Base-by-base conservation (phyloP, 805 yeast genomes). In the Starmerella bacillaris region DNA sequence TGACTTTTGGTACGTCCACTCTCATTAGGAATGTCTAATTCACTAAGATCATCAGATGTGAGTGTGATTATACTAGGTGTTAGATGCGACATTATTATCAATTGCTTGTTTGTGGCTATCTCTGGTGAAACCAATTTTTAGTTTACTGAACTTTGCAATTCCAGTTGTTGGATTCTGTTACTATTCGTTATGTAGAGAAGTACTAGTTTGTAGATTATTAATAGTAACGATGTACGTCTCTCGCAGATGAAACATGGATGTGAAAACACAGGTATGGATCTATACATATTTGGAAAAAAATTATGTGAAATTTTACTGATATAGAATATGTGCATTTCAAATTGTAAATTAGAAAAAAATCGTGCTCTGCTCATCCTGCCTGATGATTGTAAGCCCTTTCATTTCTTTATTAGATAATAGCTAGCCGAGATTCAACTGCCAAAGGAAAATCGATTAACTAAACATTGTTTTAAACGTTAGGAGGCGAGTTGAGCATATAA, bases 31-130 rank as follows among this genome's bases (percentile, higher is more conserved):
- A n/a, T 22, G 26, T 22, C 26, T 22, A 22, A 22, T 12, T 22
- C 12, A 12, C 12, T 79, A 44, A 73, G 78, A 0, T 74, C 40
- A 9, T 34, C 40, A 27, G 30, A 72, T 1, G 73, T 68, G 28
- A 74, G 62, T 38, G 63, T 65, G 36, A 74, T 73, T 2, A 70
- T 61, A 1, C 82, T 74, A 4, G 80, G 75, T 11, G 17, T 24
- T 3, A 36, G 27, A 11, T 34, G 21, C 21, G 40, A 36, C 40
- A 39, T 40, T 20, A 4, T 21, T 22, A n/a, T n/a, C n/a, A n/a
- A n/a, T n/a, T n/a, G n/a, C n/a, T n/a, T n/a, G n/a, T n/a, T n/a
- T n/a, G n/a, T n/a, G n/a, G n/a, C n/a, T n/a, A n/a, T n/a, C n/a
- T n/a, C n/a, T n/a, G n/a, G n/a, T n/a, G n/a, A n/a, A n/a, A n/a